phyloP scores from a whole-genome alignment of 805 yeast species.

The Candida yuanshanica region DNA sequence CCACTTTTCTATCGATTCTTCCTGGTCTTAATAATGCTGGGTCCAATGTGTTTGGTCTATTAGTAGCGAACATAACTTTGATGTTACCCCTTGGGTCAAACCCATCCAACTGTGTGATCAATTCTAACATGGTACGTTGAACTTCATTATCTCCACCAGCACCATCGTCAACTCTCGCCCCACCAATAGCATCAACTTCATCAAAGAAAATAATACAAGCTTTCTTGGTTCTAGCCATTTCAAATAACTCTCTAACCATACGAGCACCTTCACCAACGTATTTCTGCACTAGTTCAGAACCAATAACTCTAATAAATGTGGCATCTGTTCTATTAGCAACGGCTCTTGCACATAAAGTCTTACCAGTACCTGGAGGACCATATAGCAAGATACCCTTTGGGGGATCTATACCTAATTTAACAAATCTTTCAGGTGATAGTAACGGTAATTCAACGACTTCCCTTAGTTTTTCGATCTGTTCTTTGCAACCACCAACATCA shows the following conservation, averaged over 20 bases:
- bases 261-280: slow-evolving; percentile 99
- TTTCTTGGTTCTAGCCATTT: slow-evolving; percentile 97
- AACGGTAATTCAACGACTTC: slow-evolving; percentile 95
- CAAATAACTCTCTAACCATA: slow-evolving; percentile 97
- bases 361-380: slow-evolving; percentile 99
- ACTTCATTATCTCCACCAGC: slow-evolving; percentile 99
- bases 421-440: slow-evolving; percentile 94
- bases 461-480: slow-evolving; percentile 92
- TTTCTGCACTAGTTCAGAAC: slow-evolving; percentile 96
- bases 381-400: slow-evolving; percentile 95
- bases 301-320: slow-evolving; percentile 95
- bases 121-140: slow-evolving; percentile 97
- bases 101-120: slow-evolving; percentile 96
- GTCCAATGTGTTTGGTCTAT: slow-evolving; percentile 95
- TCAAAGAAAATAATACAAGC: slow-evolving; percentile 98
- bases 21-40: slow-evolving; percentile 98
- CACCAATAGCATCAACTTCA: slow-evolving; percentile 98
- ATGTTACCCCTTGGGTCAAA: slow-evolving; percentile 98
- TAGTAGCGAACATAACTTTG: slow-evolving; percentile 99
- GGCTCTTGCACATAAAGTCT: slow-evolving; percentile 96
- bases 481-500: slow-evolving; percentile 98
- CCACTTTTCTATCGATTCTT: slow-evolving; percentile 97
- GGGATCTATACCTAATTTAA: slow-evolving; percentile 95
- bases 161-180: slow-evolving; percentile 99
- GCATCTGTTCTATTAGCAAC: slow-evolving; percentile 99